phyloP scores from a whole-genome alignment of 2,329 filamentous ascomycete genomes.

The Penicillium brevicompactum region DNA sequence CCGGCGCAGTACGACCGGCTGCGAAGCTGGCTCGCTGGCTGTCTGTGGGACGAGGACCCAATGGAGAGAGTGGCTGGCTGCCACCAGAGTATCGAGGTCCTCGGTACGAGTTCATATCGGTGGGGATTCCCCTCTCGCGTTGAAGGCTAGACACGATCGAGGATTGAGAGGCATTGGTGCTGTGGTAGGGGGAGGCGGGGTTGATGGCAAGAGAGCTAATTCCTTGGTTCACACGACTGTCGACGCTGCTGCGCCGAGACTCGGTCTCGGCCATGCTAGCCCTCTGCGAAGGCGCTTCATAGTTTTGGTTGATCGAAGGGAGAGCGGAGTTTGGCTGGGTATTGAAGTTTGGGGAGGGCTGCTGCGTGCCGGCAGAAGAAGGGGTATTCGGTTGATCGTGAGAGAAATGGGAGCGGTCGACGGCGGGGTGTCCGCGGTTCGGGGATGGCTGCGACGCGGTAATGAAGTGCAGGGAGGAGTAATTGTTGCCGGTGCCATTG shows the following conservation, averaged over 20 bases:
- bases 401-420: constrained; percentile 45
- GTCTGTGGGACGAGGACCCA: constrained; percentile 38
- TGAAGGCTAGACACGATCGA: constrained; percentile 48
- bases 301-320: constrained; percentile 62
- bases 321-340: constrained; percentile 48
- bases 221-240: constrained; percentile 53
- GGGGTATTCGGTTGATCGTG: constrained; percentile 42
- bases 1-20: constrained; percentile 50
- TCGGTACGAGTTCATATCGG: constrained; percentile 42
- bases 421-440: constrained; percentile 41
- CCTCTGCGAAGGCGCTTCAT: constrained; percentile 52
- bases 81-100: constrained; percentile 44
- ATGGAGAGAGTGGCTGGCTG: constrained; percentile 43
- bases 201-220: constrained; percentile 52
- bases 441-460: constrained; percentile 50
- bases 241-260: constrained; percentile 52
- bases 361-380: constrained; percentile 41
- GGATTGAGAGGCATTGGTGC: constrained; percentile 49
- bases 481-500: constrained; percentile 45
- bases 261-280: constrained; percentile 47
- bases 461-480: constrained; percentile 46
- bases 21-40: constrained; percentile 46
- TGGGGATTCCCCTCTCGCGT: constrained; percentile 45
- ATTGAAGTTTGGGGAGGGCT: constrained; percentile 41
- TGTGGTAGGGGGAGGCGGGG: constrained; percentile 50